Base-by-base conservation (phyloP, 495 filamentous ascomycete species). In the Jackrogersella minutella region DNA sequence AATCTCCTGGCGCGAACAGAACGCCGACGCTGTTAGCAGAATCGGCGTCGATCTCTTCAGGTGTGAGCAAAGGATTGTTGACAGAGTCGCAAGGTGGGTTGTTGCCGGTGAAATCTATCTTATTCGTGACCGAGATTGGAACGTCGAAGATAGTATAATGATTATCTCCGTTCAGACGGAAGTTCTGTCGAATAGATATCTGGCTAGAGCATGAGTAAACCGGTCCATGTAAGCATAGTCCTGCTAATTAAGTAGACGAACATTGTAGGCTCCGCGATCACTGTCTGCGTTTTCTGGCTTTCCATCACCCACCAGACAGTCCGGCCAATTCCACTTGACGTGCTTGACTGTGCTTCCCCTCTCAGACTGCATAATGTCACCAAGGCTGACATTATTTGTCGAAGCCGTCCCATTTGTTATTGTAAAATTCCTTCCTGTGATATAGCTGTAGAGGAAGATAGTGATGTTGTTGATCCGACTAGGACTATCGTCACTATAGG, bases 61-160 rank as follows among this genome's bases (percentile, higher is more conserved):
- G 77, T 0, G 70, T 62, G 13, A 80, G 68, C 16, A 82, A 21
- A 53, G 71, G 68, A 59, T 86, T 86, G 52, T 80, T 69, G 24
- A 86, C 65, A 0, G 57, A 54, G 49, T 81, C 80, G 52, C 83
- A 86, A 24, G 78, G 70, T 24, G 81, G 79, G 30, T 83, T 76
- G 51, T 58, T 59, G 24, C 56, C 67, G 6, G 62, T 68, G 16
- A 74, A 70, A 0, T 77, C 66, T 61, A 90, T 90, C 43, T 78
- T 77, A 65, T 90, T 91, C n/a, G 86, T 87, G 47, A 90, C 84
- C 2, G 81, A 81, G 65, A 91, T 87, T 17, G 87, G 87, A 16
- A 89, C 76, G 47, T 90, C 83, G 59, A 89, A 90, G 50, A 90
- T 83, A n/a, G 87, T 88, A 74, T 89, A 90, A 59, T 84, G 81